Conservation (phyloP, 208 protist species). For the Trypanosoma scelopori region DNA sequence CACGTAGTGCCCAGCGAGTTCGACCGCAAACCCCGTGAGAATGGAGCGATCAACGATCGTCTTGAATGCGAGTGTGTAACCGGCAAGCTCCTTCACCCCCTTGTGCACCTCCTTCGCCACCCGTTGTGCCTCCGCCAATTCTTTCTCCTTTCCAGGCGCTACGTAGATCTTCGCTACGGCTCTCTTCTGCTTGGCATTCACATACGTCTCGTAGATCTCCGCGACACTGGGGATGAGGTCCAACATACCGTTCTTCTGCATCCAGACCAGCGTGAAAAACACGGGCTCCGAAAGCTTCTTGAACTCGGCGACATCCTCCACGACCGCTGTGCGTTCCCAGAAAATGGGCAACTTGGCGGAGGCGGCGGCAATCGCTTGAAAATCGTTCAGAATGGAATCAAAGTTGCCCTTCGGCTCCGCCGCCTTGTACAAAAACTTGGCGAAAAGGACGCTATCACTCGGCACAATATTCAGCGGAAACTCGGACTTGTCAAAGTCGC, state of each 20-base stretch:
- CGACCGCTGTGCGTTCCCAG: slow-evolving; percentile 79
- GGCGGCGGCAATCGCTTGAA: slow-evolving; percentile 66
- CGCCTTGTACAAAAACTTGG: slow-evolving; percentile 90
- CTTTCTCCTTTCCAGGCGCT: slow-evolving; percentile 56
- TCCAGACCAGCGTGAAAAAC: slow-evolving; percentile 89
- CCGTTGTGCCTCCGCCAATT: slow-evolving; percentile 61
- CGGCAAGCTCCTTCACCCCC: slow-evolving; percentile 64
- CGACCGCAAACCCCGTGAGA: slow-evolving; percentile 84
- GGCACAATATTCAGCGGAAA: slow-evolving; percentile 84
- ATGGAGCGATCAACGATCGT: slow-evolving; percentile 84
- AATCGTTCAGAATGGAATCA: slow-evolving; percentile 77
- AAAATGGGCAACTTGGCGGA: slow-evolving; percentile 81
- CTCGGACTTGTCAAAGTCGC: slow-evolving; percentile 80
- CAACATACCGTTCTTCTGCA: slow-evolving; percentile 90
- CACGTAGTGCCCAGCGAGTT: slow-evolving; percentile 79
- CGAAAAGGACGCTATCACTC: slow-evolving; percentile 87
- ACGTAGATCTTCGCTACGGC: slow-evolving; percentile 85
- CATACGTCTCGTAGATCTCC: slow-evolving; percentile 86
- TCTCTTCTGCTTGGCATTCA: slow-evolving; percentile 86
- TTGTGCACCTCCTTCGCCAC: slow-evolving; percentile 72
- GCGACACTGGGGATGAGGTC: slow-evolving; percentile 80
- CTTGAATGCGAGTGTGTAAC: slow-evolving; percentile 67
- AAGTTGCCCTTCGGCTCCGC: slow-evolving; percentile 64
- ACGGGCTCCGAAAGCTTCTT: slow-evolving; percentile 75
- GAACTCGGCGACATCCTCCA: slow-evolving; percentile 79